Percentiles rank a stretch among this genome's conserved stretches.
phyloP scores from a whole-genome alignment of 139 green algal species.

The Tetradesmus obliquus region DNA sequence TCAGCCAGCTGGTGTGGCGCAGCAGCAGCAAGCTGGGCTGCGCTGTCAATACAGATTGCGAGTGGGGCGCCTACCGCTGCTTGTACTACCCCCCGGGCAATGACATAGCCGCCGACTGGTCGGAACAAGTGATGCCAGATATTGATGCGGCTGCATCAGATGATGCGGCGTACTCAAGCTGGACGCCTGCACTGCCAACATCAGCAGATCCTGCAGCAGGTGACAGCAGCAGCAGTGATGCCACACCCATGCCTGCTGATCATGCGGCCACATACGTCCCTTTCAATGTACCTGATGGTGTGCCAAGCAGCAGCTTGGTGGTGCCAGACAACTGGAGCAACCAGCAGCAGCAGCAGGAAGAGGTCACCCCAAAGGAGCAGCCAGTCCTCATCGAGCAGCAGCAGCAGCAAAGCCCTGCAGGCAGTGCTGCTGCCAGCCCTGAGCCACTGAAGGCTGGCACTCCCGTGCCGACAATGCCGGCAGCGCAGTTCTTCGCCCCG shows the following conservation, averaged over 20 bases:
- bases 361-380: not conserved
- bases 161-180: not conserved
- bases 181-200: not conserved
- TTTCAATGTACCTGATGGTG: not conserved
- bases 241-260: not conserved
- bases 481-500: not conserved
- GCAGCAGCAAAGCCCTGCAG: not conserved
- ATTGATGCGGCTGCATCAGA: not conserved
- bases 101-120: constrained; percentile 37
- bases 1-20: constrained; percentile 51
- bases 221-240: constrained; percentile 14
- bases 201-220: not conserved
- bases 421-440: not conserved
- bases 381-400: not conserved
- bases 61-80: constrained; percentile 20
- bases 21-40: constrained; percentile 43
- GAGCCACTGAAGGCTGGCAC: not conserved
- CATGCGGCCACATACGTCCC: not conserved
- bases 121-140: not conserved
- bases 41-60: constrained; percentile 27
- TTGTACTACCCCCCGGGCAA: constrained; percentile 41
- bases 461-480: not conserved
- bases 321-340: not conserved
- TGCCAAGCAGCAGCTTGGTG: not conserved
- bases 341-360: constrained; percentile 3